These are phyloP conservation scores for Scutellaria baicalensis DNA, from an alignment of 257 asterid genomes.

Conservation along the genomic window DNA sequence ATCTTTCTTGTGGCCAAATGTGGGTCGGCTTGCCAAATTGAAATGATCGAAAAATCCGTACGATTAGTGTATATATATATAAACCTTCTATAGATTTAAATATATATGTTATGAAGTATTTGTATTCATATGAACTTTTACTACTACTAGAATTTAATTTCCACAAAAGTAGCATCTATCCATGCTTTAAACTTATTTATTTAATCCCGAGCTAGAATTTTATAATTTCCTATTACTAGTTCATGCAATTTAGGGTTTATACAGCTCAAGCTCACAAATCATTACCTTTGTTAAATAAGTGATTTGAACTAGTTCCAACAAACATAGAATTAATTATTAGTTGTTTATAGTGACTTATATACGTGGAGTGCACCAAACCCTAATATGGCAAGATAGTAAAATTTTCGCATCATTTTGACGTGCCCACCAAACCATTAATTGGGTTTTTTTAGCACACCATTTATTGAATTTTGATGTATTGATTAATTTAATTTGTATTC, in stretches of 20 bases:
- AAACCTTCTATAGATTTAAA: no score
- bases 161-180: not conserved
- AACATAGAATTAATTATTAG: not conserved
- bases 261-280: not conserved
- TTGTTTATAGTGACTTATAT: conserved; percentile 6
- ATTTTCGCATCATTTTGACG: not conserved
- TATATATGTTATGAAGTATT: no score
- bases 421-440: no score
- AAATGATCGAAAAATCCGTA: no score
- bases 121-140: no score
- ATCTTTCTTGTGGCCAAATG: no score
- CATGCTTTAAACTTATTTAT: not conserved
- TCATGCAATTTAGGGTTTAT: not conserved
- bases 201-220: not conserved
- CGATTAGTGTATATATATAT: no score
- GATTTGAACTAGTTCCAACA: not conserved
- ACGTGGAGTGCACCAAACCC: conserved; percentile 24
- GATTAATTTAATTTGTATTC: not conserved
- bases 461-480: not conserved
- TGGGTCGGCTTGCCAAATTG: no score
- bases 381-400: not conserved
- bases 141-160: not conserved
- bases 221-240: not conserved
- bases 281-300: not conserved
- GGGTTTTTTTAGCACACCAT: no score